phyloP scores from a whole-genome alignment of 768 basidiomycete genomes.

The Termitomyces titanicus region DNA sequence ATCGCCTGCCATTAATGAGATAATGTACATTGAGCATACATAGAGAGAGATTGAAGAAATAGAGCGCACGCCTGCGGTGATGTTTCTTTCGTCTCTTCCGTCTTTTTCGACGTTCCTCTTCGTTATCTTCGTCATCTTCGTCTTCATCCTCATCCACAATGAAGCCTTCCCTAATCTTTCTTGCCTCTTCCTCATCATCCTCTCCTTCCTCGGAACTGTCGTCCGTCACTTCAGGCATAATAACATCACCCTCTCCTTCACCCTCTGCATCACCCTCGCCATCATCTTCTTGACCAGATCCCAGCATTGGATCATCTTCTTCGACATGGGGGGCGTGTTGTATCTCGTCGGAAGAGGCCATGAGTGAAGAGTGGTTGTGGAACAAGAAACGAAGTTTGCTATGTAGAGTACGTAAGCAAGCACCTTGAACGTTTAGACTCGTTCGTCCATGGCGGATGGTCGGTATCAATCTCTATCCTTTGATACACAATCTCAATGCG shows the following conservation, averaged over 20 bases:
- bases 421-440: neutral
- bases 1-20: constrained; percentile 22
- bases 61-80: constrained; percentile 48
- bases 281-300: constrained; percentile 49
- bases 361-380: constrained; percentile 30
- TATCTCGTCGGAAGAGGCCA: constrained; percentile 51
- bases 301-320: constrained; percentile 57
- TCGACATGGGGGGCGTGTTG: constrained; percentile 22
- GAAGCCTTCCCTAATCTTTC: constrained; percentile 80
- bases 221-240: constrained; percentile 55
- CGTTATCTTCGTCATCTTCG: constrained; percentile 73
- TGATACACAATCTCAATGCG: neutral
- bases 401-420: constrained; percentile 19
- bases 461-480: neutral
- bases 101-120: constrained; percentile 53
- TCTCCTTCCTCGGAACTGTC: constrained; percentile 90
- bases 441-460: constrained; percentile 14
- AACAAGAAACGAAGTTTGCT: constrained; percentile 8
- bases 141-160: constrained; percentile 91
- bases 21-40: constrained; percentile 5
- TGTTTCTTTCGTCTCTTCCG: constrained; percentile 67
- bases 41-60: constrained; percentile 2
- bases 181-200: constrained; percentile 86
- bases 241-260: constrained; percentile 53
- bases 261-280: constrained; percentile 36